A percentile compares a stretch with the other conserved stretches of the same genome.
These are phyloP conservation scores for Beauveria sp. DNA, from an alignment of 2,329 filamentous ascomycete genomes.

Conservation along the genomic window DNA sequence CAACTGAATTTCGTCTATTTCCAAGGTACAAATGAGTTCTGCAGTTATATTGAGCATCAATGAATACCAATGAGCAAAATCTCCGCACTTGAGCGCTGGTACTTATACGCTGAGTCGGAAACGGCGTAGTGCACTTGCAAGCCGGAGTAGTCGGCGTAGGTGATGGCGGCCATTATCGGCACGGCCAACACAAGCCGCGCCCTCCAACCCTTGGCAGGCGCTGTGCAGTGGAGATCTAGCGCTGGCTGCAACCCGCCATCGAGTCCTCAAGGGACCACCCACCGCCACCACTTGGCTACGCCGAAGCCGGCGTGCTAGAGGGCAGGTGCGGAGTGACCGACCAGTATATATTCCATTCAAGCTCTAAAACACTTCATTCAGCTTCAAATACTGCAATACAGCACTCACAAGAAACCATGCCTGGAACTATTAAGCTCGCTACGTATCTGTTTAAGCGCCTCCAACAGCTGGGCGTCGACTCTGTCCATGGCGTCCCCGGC, in stretches of 20 bases:
- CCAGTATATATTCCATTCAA: background rate
- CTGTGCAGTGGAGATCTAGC: background rate
- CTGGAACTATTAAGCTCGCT: constrained; percentile 34
- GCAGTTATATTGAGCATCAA: background rate
- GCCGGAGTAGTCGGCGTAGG: constrained; percentile 9
- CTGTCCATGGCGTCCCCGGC: constrained; percentile 44
- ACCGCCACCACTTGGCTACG: background rate
- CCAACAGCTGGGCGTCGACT: constrained; percentile 49
- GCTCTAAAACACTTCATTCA: background rate
- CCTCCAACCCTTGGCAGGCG: background rate
- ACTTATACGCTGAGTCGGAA: constrained; percentile 3
- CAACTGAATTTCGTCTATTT: background rate
- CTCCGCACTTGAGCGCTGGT: background rate
- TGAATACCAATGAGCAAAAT: background rate
- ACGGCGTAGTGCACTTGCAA: background rate
- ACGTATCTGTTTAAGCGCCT: constrained; percentile 56
- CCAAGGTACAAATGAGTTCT: background rate
- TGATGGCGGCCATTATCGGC: background rate
- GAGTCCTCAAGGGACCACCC: too few species aligned
- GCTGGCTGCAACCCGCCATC: background rate
- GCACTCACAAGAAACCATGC: constrained; percentile 14
- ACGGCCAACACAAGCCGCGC: background rate
- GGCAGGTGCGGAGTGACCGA: background rate
- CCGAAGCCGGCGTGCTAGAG: constrained; percentile 1
- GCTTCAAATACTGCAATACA: background rate